phyloP scores from a whole-genome alignment of 352 stramenopile genomes.

The Phytophthora boehmeriae region DNA sequence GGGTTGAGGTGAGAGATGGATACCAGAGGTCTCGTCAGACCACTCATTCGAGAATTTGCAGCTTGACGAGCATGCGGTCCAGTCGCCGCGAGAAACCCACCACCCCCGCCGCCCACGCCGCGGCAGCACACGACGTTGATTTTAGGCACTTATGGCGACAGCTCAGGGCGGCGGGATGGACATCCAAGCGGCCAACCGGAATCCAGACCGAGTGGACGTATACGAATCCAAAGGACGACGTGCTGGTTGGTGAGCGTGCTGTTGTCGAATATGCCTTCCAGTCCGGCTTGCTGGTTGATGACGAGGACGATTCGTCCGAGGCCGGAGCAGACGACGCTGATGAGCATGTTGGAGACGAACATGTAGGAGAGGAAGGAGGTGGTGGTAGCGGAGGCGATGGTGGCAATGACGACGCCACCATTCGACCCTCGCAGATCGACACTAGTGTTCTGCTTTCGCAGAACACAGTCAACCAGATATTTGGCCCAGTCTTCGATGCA shows the following conservation, averaged over 20 bases:
- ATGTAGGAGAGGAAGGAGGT: no score
- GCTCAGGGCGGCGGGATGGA: constrained; percentile 13
- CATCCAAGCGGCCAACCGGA: constrained; percentile 4
- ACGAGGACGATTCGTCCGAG: neutral
- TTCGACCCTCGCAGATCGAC: constrained; percentile 6
- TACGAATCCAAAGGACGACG: neutral
- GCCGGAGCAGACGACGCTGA: neutral
- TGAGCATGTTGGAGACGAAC: neutral
- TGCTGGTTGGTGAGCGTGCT: neutral
- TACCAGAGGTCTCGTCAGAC: neutral
- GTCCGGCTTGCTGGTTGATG: constrained; percentile 6
- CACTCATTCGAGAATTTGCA: constrained; percentile 17
- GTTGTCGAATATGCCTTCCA: constrained; percentile 3
- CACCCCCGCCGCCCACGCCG: no score
- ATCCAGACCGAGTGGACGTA: constrained; percentile 9
- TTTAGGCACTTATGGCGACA: constrained; percentile 19
- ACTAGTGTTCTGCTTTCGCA: constrained; percentile 3
- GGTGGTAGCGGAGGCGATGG: no score
- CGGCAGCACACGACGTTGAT: constrained; percentile 1
- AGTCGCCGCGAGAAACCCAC: neutral
- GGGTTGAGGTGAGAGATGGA: neutral
- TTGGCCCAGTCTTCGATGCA: neutral
- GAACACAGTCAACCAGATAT: constrained; percentile 1
- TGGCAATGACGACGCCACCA: neutral
- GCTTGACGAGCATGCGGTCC: constrained; percentile 6